These are phyloP conservation scores for Vaucheria bursata DNA, from an alignment of 352 stramenopile species.

Conservation along the genomic window DNA sequence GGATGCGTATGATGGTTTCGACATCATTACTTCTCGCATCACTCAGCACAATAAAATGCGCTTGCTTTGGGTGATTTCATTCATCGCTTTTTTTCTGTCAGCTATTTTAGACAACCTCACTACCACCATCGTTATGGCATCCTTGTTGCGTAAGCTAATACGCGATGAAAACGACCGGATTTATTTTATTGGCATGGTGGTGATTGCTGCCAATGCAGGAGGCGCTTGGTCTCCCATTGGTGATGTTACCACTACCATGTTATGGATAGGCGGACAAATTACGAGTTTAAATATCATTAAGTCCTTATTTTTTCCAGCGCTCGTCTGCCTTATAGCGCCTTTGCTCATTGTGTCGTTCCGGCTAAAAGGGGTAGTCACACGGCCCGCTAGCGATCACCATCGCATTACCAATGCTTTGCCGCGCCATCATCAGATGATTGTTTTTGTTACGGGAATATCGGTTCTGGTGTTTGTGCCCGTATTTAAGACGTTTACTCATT, in stretches of 20 bases:
- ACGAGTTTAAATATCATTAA: conserved; percentile 61
- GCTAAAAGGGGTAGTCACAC: conserved; percentile 2
- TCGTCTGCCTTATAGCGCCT: conserved; percentile 59
- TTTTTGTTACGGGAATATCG: conserved; percentile 62
- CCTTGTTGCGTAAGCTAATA: conserved; percentile 60
- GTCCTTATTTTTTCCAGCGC: conserved; percentile 59
- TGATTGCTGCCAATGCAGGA: conserved; percentile 65
- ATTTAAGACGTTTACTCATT: conserved; percentile 61
- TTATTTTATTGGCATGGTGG: conserved; percentile 66
- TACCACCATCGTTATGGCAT: conserved; percentile 68
- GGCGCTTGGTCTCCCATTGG: conserved; percentile 67
- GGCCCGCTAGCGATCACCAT: background rate
- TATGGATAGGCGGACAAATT: conserved; percentile 67
- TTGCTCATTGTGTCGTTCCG: conserved; percentile 50
- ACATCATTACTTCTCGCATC: conserved; percentile 61
- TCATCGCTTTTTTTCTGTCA: conserved; percentile 66
- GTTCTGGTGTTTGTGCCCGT: conserved; percentile 59
- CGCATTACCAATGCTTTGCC: background rate
- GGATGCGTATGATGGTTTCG: conserved; percentile 66
- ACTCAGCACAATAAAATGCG: conserved; percentile 52
- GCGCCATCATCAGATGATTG: conserved; percentile 46
- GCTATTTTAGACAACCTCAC: conserved; percentile 68
- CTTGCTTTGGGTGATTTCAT: conserved; percentile 64
- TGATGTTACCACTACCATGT: conserved; percentile 69
- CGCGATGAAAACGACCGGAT: conserved; percentile 56